Base-by-base conservation (phyloP, 306 rosid species). In the Rubus parviflorus region DNA sequence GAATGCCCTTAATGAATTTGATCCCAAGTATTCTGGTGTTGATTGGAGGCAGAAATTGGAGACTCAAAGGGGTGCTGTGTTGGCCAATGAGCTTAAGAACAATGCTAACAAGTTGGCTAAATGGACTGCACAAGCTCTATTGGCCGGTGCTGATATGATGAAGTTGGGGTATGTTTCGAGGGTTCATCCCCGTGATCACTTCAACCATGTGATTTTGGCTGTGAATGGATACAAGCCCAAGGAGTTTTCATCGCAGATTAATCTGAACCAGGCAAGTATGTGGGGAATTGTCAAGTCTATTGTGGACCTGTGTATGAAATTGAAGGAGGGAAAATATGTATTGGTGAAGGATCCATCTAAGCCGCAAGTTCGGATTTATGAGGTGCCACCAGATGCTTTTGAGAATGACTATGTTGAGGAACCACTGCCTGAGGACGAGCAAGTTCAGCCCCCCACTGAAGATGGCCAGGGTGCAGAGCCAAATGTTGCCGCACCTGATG, bases 221-320 rank as follows among this genome's bases (percentile, higher is more conserved):
- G 97, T 94, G 64, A 91, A 86, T 23, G 97, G 98, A 38, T 94
- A 94, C 52, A 94, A 94, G 40, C 97, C 98, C 0, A 90, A 83
- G 90, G 97, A 94, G 38, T 92, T 94, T 61, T 94, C 98, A 0
- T 74, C 87, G 0, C 98, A 94, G 65, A 94, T 94, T 41, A 94
- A 94, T 80, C 75, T 95, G 73, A 94, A 92, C 79, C 86, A 94
- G 0, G 42, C 85, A 3, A 90, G 93, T 70, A 94, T 95, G 98
- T 95, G 98, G 97, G 98, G 98, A 0, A 95, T 95, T 84, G 97
- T 95, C 22, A 95, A 95, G 81, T 89, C 98, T n/a, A 89, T 95
- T 70, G 98, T 94, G 75, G 98, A 94, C 79, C 75, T 94, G 90
- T 94, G 97, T 82, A 94, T 94, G 98, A 94, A 94, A 62, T 72